Evolutionary conservation across 2,329 filamentous ascomycete species (phyloP), one percentile per base, ranked within the genome.

Genomic region (Colletotrichum destructivum): DNA sequence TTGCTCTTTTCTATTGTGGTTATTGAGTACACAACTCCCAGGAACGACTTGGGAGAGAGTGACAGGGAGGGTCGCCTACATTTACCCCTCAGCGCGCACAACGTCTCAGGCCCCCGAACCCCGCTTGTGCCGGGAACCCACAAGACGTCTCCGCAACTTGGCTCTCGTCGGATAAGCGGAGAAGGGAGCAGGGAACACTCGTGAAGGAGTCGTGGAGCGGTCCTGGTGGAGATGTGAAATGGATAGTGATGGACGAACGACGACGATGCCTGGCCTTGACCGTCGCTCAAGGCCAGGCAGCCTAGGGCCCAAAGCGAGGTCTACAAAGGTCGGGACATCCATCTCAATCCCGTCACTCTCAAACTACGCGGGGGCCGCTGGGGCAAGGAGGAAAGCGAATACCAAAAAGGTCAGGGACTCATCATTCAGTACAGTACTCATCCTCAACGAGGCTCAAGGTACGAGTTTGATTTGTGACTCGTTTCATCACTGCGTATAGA

Each of bases 401-500:
- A 35, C 13, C 35, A 40, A 16, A 18, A 16, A 26, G n/a, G n/a
- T 13, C 23, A 18, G 35, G 35, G 40, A 12, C 42, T 56, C 54
- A 40, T 56, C 54, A 57, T 57, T 42, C 55, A 26, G 12, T 38
- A 44, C 31, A n/a, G 60, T 42, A 40, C 21, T 52, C 60, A 26
- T 42, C 47, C 60, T 52, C 46, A 57, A 42, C 40, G 23, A 11
- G 40, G 21, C 16, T 21, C 4, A 63, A 42, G 38, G 49, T 63
- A 55, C 61, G 38, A 55, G 38, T 55, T 56, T 44, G 61, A 38
- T 38, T 52, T 63, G 35, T 11, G 46, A 44, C 61, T 63, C 56
- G 49, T 72, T 72, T 69, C 65, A 55, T 72, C 59, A 64, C 52
- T 69, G 59, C 60, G 60, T 69, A 69, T 54, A 55, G 40, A 72